Evolutionary conservation across 768 basidiomycete genomes (phyloP).

Genomic region (Agrocybe chaxingu): DNA sequence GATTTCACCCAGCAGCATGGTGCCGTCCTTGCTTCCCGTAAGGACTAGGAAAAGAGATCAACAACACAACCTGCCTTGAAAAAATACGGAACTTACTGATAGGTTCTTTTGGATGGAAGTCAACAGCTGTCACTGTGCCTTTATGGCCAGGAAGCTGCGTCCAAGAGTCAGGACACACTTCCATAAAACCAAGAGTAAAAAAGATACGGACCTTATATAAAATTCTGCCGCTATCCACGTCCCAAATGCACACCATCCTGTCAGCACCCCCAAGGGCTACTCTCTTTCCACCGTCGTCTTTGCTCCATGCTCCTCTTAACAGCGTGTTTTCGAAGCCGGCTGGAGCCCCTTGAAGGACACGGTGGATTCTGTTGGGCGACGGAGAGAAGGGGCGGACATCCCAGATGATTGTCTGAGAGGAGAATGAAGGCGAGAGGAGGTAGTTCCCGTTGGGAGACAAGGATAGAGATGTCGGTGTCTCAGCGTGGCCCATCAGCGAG

Average conservation of each 20-base stretch:
- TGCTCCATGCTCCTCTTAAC: slow-evolving; percentile 85
- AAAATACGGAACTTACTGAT: slow-evolving; percentile 60
- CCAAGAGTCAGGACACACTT: neutral
- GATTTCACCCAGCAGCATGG: slow-evolving; percentile 89
- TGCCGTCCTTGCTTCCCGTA: slow-evolving; percentile 90
- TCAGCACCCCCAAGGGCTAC: slow-evolving; percentile 91
- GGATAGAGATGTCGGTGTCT: slow-evolving; percentile 91
- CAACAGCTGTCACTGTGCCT: slow-evolving; percentile 92
- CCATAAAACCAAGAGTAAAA: neutral
- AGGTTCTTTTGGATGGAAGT: slow-evolving; percentile 95
- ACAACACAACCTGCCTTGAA: neutral
- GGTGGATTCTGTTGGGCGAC: slow-evolving; percentile 76
- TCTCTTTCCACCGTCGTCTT: slow-evolving; percentile 74
- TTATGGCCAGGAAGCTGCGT: slow-evolving; percentile 89
- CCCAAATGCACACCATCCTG: slow-evolving; percentile 84
- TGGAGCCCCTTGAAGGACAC: slow-evolving; percentile 77
- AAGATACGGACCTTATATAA: slow-evolving; percentile 65
- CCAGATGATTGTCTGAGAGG: slow-evolving; percentile 85
- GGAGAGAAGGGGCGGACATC: slow-evolving; percentile 94
- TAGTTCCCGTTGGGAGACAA: slow-evolving; percentile 87
- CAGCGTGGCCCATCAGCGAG: slow-evolving; percentile 78
- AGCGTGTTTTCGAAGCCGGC: slow-evolving; percentile 93
- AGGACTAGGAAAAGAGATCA: slow-evolving; percentile 51
- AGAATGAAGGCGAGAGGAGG: slow-evolving; percentile 88
- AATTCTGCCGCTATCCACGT: slow-evolving; percentile 72